Conservation (phyloP, 371 early-diverging fungal genomes). For the Rhizopus sp. region DNA sequence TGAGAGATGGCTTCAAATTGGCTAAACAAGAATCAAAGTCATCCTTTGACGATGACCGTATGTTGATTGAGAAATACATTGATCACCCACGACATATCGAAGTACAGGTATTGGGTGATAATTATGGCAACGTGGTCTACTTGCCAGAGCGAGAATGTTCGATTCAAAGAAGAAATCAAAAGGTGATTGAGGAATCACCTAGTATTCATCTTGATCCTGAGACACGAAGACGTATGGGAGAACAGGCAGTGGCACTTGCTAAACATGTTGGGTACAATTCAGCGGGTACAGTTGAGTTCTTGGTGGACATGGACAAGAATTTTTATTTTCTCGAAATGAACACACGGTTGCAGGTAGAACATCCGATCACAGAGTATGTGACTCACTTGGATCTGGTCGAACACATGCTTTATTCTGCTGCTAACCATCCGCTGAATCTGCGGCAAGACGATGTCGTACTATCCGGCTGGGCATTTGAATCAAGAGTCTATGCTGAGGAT, state of each 20-base stretch:
- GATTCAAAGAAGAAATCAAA: slow-evolving; percentile 90
- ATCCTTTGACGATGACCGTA: slow-evolving; percentile 84
- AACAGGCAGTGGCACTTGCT: slow-evolving; percentile 80
- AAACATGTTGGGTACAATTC: slow-evolving; percentile 83
- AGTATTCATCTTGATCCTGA: slow-evolving; percentile 65
- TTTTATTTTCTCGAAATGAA: slow-evolving; percentile 93
- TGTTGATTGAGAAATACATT: slow-evolving; percentile 93
- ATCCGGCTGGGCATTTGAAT: slow-evolving; percentile 85
- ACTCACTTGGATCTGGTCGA: slow-evolving; percentile 94
- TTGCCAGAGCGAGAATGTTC: slow-evolving; percentile 93
- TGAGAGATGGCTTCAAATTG: slow-evolving; percentile 77
- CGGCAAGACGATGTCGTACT: slow-evolving; percentile 63
- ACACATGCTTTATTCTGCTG: slow-evolving; percentile 83
- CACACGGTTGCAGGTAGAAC: slow-evolving; percentile 93
- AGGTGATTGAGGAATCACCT: slow-evolving; percentile 82
- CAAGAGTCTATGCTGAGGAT: slow-evolving; percentile 91
- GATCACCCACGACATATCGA: slow-evolving; percentile 85
- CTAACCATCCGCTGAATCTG: slow-evolving; percentile 61
- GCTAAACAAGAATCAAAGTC: slow-evolving; percentile 82
- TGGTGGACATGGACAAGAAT: slow-evolving; percentile 65
- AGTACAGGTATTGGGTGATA: slow-evolving; percentile 81
- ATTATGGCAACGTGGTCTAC: slow-evolving; percentile 75
- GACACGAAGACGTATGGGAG: slow-evolving; percentile 79
- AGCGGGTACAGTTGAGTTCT: slow-evolving; percentile 79
- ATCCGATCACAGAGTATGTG: slow-evolving; percentile 96